These are phyloP conservation scores for Sphagnum tenellum DNA, from an alignment of 225 moss, liverwort and hornwort species.

Conservation along the genomic window DNA sequence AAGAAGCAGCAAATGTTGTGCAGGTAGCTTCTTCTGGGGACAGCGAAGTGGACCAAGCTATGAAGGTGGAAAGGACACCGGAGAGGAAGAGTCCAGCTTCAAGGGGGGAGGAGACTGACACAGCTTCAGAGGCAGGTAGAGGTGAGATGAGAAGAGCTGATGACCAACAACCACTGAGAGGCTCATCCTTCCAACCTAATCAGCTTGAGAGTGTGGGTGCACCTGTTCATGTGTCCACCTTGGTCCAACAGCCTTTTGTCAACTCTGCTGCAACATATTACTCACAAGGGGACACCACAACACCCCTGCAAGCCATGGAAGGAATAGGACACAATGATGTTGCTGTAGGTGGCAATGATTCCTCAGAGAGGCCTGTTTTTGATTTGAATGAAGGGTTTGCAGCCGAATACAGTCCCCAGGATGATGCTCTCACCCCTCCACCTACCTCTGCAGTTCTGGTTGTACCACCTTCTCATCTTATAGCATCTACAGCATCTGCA, in stretches of 20 bases:
- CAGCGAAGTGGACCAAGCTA: slow-evolving; percentile 35
- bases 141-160: slow-evolving; percentile 35
- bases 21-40: slow-evolving; percentile 30
- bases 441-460: slow-evolving; percentile 34
- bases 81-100: slow-evolving; percentile 23
- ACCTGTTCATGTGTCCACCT: neutral
- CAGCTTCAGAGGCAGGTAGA: slow-evolving; percentile 20
- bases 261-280: slow-evolving; percentile 32
- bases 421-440: slow-evolving; percentile 54
- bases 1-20: slow-evolving; percentile 18
- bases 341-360: slow-evolving; percentile 62
- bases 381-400: slow-evolving; percentile 95
- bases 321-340: slow-evolving; percentile 54
- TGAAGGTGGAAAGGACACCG: slow-evolving; percentile 20
- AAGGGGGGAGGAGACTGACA: slow-evolving; percentile 32
- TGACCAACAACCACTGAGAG: slow-evolving; percentile 12
- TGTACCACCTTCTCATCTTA: slow-evolving; percentile 19
- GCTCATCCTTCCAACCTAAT: slow-evolving; percentile 25
- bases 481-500: slow-evolving; percentile 41
- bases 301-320: slow-evolving; percentile 68
- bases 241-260: slow-evolving; percentile 13
- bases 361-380: slow-evolving; percentile 87
- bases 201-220: slow-evolving; percentile 13
- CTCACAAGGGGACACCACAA: slow-evolving; percentile 20
- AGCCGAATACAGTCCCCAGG: slow-evolving; percentile 59